phyloP scores from a whole-genome alignment of 106 monocot species.

The Acanthochlamys bracteata region DNA sequence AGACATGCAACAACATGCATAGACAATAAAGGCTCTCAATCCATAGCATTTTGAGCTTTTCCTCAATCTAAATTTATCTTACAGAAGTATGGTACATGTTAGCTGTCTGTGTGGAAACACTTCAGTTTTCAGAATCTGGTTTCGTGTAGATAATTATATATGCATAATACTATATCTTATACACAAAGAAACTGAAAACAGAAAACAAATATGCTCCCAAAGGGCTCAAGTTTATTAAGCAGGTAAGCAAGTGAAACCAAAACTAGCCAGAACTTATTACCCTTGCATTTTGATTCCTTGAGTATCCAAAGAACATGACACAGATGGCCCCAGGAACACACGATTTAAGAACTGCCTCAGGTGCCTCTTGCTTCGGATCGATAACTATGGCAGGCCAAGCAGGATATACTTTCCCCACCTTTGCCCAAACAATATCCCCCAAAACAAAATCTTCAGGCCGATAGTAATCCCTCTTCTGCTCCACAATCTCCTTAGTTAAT shows the following conservation, averaged over 20 bases:
- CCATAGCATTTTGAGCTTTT: no score
- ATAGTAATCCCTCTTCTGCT: constrained; percentile 32
- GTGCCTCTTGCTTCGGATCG: constrained; percentile 61
- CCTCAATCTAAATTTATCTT: no score
- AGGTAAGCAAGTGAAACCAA: not conserved
- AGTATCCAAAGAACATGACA: constrained; percentile 87
- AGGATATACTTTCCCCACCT: constrained; percentile 58
- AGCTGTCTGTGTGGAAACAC: no score
- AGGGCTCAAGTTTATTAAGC: not conserved
- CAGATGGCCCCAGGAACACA: constrained; percentile 67
- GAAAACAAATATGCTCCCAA: not conserved
- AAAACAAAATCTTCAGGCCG: constrained; percentile 51
- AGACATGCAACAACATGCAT: no score
- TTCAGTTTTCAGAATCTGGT: no score
- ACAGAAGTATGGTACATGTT: no score
- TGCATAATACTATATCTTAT: not conserved
- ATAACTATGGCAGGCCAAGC: constrained; percentile 92
- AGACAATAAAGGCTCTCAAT: no score
- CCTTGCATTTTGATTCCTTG: constrained; percentile 54
- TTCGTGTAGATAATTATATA: not conserved
- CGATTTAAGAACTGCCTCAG: constrained; percentile 50
- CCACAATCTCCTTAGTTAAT: constrained; percentile 11
- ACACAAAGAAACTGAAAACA: constrained; percentile 5
- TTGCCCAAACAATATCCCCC: constrained; percentile 92
- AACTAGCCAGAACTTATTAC: constrained; percentile 23